Evolutionary conservation across 1,284 basidiomycete genomes (phyloP), one percentile per base, ranked within the genome.

Genomic region (Pholiota adiposa): DNA sequence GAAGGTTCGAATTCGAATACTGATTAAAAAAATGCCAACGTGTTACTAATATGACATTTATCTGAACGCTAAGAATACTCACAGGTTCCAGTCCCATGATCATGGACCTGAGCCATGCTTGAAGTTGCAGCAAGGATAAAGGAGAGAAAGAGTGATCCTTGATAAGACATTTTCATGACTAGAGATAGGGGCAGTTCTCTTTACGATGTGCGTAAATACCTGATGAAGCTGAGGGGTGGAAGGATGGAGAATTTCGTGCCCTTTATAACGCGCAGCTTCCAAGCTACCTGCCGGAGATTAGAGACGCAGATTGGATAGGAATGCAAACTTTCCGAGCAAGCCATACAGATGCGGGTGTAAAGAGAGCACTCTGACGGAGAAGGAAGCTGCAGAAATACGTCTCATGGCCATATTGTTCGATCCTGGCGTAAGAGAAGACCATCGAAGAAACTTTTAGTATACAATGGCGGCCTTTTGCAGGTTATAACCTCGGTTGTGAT

Each of bases 1-100:
- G 73, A 78, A 16, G 77, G 74, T 3, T 56, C 65, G 63, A 76
- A 80, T 51, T 67, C 64, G 68, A 76, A 77, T 38, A 76, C 75
- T 77, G 51, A 4, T 41, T 19, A 21, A 25, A n/a, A 27, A 29
- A 19, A 19, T 7, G n/a, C n/a, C n/a, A n/a, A 38, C 36, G 48
- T 34, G 9, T 19, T 46, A n/a, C 19, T 14, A 1, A 36, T 19
- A n/a, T 12, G 4, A 12, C 2, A 16, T 14, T 31, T 18, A 9
- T 29, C 12, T 43, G n/a, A 44, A 54, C 2, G 19, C 3, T n/a
- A n/a, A 16, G 44, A 36, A 5, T 3, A 50, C 49, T 29, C 14
- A 56, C 59, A 19, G 34, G 33, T 43, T 27, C 59, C 59, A 27
- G 16, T 34, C 8, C 59, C 54, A 29, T 50, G 36, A 2, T 54